Percentiles rank a stretch among this genome's conserved stretches.
Evolutionary conservation across 164 flowering plant genomes (phyloP).

Genomic region (Vitis vinifera): DNA sequence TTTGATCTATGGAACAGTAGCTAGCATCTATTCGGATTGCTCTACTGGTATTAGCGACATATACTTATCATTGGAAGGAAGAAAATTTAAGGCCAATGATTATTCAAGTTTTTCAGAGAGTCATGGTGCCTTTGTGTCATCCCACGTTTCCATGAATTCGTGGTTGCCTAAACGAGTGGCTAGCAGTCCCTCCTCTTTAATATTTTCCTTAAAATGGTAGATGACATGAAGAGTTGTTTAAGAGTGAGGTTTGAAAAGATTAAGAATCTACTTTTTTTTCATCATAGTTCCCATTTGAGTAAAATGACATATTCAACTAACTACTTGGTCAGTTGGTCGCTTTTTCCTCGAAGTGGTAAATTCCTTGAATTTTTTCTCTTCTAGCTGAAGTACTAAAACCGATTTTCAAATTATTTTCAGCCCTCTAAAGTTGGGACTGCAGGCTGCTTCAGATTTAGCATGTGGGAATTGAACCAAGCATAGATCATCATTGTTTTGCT

Average conservation of each 20-base stretch:
- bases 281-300: neutral
- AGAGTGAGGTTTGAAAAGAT: neutral
- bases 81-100: too few species aligned
- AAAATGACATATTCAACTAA: neutral
- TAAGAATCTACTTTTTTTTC: too few species aligned
- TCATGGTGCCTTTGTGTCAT: neutral
- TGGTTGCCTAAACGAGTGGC: neutral
- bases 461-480: too few species aligned
- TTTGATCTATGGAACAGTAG: too few species aligned
- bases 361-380: neutral
- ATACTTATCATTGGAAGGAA: too few species aligned
- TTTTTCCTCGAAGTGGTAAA: neutral
- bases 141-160: neutral
- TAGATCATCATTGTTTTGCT: too few species aligned
- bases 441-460: too few species aligned
- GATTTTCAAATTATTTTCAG: too few species aligned
- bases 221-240: neutral
- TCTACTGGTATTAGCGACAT: too few species aligned
- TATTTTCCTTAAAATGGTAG: neutral
- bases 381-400: neutral
- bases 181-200: neutral
- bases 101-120: too few species aligned
- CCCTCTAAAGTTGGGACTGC: too few species aligned
- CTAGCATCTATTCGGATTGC: too few species aligned
- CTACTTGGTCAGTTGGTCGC: neutral